Conservation (phyloP, 768 basidiomycete species). For the Xerocomus spinulosus region DNA sequence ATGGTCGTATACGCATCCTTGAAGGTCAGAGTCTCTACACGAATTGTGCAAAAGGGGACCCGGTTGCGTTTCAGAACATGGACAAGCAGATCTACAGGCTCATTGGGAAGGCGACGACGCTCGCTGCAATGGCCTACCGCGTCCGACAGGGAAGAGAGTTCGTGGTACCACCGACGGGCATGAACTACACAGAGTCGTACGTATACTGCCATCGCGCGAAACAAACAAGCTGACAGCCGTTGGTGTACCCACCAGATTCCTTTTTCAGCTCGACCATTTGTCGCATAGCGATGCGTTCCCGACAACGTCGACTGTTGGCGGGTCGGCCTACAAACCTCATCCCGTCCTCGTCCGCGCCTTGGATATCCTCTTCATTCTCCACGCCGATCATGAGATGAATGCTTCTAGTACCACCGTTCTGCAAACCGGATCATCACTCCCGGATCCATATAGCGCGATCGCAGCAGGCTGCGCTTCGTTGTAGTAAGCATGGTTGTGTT, state of each 20-base stretch:
- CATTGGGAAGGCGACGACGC: constrained; percentile 83
- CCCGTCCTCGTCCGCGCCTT: constrained; percentile 84
- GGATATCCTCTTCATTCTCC: constrained; percentile 82
- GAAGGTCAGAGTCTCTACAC: constrained; percentile 77
- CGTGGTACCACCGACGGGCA: constrained; percentile 74
- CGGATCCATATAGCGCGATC: constrained; percentile 86
- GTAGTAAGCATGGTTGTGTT: constrained; percentile 52
- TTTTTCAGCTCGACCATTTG: constrained; percentile 88
- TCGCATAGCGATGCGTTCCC: constrained; percentile 30
- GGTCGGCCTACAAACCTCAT: constrained; percentile 62
- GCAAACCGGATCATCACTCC: constrained; percentile 84
- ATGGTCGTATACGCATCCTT: neutral
- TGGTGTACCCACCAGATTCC: constrained; percentile 46
- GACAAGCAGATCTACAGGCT: constrained; percentile 90
- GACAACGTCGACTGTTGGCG: constrained; percentile 41
- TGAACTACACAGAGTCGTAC: constrained; percentile 82
- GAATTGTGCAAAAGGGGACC: constrained; percentile 59
- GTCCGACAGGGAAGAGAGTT: constrained; percentile 88
- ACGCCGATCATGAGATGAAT: constrained; percentile 90
- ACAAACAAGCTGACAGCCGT: neutral
- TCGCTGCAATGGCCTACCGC: constrained; percentile 95
- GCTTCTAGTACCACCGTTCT: constrained; percentile 82
- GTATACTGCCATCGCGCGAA: neutral
- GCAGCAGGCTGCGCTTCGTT: constrained; percentile 87
- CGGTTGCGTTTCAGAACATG: constrained; percentile 68